These are phyloP conservation scores for Auxenochlorella pyrenoidosa DNA, from an alignment of 139 green algal species.

Conservation along the genomic window DNA sequence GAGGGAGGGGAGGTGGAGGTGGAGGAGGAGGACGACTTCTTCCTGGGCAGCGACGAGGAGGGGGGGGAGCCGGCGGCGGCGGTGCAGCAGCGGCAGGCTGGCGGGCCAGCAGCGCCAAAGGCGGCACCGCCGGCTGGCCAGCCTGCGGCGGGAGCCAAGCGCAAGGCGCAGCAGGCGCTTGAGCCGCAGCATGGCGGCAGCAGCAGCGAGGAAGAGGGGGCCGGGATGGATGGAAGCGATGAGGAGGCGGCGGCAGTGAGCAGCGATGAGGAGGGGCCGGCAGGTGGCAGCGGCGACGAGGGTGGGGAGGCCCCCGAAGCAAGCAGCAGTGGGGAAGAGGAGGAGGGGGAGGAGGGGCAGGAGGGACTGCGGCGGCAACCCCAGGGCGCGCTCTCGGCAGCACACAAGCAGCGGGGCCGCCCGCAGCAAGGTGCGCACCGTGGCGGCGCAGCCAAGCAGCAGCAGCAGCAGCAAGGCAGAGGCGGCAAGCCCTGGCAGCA, in stretches of 20 bases:
- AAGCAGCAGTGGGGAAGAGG: too few species aligned
- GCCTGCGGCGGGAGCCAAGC: background rate
- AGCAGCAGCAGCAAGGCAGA: slow-evolving; percentile 13
- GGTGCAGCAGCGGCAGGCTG: slow-evolving; percentile 5
- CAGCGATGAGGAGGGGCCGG: background rate
- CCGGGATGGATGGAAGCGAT: background rate
- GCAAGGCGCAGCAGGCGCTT: background rate
- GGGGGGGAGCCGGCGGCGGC: background rate
- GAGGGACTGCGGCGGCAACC: background rate
- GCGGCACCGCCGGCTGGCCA: background rate
- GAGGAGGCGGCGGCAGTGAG: background rate
- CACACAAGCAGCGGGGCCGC: background rate
- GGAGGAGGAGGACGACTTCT: slow-evolving; percentile 59
- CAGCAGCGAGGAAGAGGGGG: background rate
- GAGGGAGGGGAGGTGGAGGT: background rate
- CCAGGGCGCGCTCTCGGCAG: background rate
- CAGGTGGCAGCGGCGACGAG: background rate
- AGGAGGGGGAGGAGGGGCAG: background rate
- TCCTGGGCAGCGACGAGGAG: slow-evolving; percentile 42
- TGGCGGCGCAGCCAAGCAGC: background rate
- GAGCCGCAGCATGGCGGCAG: background rate
- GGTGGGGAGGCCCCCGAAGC: too few species aligned
- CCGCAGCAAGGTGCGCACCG: background rate
- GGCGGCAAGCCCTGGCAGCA: slow-evolving; percentile 3
- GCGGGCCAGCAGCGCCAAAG: background rate